Percentiles rank a stretch among this genome's conserved stretches.
phyloP scores from a whole-genome alignment of 257 asterid genomes.

The Solanum stenotomum region DNA sequence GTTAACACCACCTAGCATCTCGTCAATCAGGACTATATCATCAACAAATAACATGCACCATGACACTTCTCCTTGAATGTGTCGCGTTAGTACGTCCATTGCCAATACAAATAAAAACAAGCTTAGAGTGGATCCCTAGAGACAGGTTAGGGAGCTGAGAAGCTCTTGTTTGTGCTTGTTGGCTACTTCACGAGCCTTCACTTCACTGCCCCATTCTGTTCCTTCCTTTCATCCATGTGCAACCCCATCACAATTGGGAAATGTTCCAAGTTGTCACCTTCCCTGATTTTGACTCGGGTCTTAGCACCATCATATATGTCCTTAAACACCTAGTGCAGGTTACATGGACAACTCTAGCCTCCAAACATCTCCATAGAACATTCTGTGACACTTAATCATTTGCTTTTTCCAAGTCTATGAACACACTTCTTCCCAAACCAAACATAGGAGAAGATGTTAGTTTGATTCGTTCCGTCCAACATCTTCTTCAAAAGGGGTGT shows the following conservation, averaged over 20 bases:
- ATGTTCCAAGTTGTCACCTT: too few relatives aligned
- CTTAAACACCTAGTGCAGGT: too few relatives aligned
- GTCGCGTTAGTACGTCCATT: neutral
- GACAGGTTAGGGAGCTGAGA: neutral
- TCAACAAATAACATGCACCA: neutral
- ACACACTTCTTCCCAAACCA: neutral
- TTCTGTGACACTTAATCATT: too few relatives aligned
- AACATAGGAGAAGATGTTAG: neutral
- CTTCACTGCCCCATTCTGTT: too few relatives aligned
- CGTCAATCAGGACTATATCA: neutral
- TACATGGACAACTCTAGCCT: too few relatives aligned
- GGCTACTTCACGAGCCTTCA: neutral
- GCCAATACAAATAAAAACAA: neutral
- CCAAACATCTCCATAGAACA: too few relatives aligned
- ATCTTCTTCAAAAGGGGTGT: neutral
- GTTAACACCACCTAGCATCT: neutral
- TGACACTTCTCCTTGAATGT: neutral
- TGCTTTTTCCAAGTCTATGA: too few relatives aligned
- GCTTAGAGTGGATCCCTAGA: neutral
- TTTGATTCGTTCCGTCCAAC: neutral
- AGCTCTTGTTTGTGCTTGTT: neutral
- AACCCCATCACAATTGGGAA: too few relatives aligned
- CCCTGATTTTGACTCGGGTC: too few relatives aligned
- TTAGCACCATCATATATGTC: too few relatives aligned
- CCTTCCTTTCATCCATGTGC: too few relatives aligned